phyloP scores from a whole-genome alignment of 768 basidiomycete species.

The Macrocybe gigantea region DNA sequence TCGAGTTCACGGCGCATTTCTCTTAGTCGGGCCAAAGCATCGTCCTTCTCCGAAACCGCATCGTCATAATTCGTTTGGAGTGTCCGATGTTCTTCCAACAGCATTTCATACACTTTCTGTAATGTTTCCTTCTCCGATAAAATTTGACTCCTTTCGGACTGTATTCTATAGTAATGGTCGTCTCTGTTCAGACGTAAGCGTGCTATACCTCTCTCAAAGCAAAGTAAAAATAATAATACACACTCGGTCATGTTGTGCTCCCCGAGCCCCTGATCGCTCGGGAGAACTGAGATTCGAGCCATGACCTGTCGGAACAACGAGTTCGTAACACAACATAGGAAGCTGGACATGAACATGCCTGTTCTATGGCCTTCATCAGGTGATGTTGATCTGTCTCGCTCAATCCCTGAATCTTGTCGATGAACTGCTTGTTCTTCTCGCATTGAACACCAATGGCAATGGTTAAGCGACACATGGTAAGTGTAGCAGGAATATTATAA shows the following conservation, averaged over 20 bases:
- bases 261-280: slow-evolving; percentile 40
- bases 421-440: slow-evolving; percentile 82
- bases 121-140: slow-evolving; percentile 82
- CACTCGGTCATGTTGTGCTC: slow-evolving; percentile 78
- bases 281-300: slow-evolving; percentile 56
- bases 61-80: slow-evolving; percentile 80
- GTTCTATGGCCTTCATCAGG: slow-evolving; percentile 92
- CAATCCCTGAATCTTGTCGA: slow-evolving; percentile 81
- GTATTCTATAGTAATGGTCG: slow-evolving; percentile 84
- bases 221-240: slow-evolving; percentile 20
- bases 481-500: slow-evolving; percentile 53
- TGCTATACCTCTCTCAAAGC: not conserved
- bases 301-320: slow-evolving; percentile 50
- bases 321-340: not conserved
- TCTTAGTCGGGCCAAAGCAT: slow-evolving; percentile 56
- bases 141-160: slow-evolving; percentile 73
- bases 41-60: slow-evolving; percentile 70
- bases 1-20: slow-evolving; percentile 57
- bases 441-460: slow-evolving; percentile 88
- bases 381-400: slow-evolving; percentile 81
- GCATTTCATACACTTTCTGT: slow-evolving; percentile 70
- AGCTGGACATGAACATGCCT: slow-evolving; percentile 40
- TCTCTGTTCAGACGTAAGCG: slow-evolving; percentile 42
- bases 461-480: slow-evolving; percentile 74
- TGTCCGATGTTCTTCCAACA: slow-evolving; percentile 70